Evolutionary conservation across 345 rosid genomes (phyloP), one percentile per base, ranked within the genome.

Genomic region (Lagerstroemia speciosa): DNA sequence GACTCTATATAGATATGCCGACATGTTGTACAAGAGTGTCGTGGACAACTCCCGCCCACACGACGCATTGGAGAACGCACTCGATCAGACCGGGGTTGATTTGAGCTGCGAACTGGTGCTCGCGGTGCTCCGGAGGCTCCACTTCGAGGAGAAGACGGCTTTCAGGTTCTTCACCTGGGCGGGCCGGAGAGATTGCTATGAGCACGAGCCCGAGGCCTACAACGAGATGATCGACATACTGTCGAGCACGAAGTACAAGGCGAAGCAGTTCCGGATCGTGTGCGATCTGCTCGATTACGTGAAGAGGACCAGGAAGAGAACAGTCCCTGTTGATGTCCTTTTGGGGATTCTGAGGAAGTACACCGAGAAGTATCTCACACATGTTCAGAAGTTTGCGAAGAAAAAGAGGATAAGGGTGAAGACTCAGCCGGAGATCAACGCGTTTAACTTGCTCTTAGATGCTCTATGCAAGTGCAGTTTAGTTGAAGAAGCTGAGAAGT

Each of bases 151-250:
- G 75, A 94, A 88, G 46, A 57, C 78, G 40, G 96, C 96, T 3
- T 83, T 87, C 65, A 72, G 98, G 57, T 94, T 92, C 78, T 89
- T 89, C 69, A 86, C 84, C 62, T 86, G 97, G 98, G 96, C 91
- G 10, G 92, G 88, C 33, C 83, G 65, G 55, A 83, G 76, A 62
- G 82, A 82, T 6, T 80, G 74, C 57, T 94, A 88, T 70, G 81
- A 74, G 3, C 99, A 94, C 40, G 89, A 89, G 82, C 67, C 86
- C 43, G 66, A 31, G 69, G 83, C 81, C 19, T 92, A 83, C 70
- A 92, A 87, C 30, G 85, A 82, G 53, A 94, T 89, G 95, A 84
- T 92, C 37, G 97, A 88, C 75, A 87, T 87, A 38, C 78, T 89
- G 79, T 83, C 97, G 16, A 86, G 96, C 60, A 92, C 98, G 0